These are phyloP conservation scores for Talaromyces sp. DNA, from an alignment of 2,329 filamentous ascomycete species.

Conservation along the genomic window DNA sequence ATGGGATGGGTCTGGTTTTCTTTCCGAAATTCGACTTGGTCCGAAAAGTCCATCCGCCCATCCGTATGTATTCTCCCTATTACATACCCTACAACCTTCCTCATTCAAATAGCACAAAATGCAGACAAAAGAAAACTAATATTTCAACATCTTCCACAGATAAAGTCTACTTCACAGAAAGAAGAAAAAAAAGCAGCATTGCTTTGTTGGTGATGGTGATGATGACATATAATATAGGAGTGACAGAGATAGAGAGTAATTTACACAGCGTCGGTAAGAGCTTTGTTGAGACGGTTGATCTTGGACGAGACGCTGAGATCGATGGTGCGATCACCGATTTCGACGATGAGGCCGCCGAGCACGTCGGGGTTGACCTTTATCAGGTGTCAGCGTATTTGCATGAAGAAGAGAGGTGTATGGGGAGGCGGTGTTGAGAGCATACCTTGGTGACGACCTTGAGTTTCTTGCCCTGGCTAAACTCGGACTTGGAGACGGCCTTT, in stretches of 20 bases:
- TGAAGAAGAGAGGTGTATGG: too few species aligned
- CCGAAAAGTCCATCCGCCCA: too few species aligned
- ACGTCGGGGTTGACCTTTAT: slow-evolving; percentile 87
- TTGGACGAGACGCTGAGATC: slow-evolving; percentile 69
- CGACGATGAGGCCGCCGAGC: slow-evolving; percentile 83
- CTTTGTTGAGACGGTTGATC: slow-evolving; percentile 99
- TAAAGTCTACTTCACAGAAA: slow-evolving; percentile 2
- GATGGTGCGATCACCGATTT: slow-evolving; percentile 25
- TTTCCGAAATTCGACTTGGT: background rate
- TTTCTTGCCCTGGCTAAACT: slow-evolving; percentile 91
- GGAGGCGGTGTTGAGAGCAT: too few species aligned
- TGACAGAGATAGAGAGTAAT: slow-evolving; percentile 40
- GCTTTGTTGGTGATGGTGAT: background rate
- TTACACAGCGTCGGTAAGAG: slow-evolving; percentile 95
- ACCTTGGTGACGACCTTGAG: slow-evolving; percentile 94
- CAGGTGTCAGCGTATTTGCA: background rate
- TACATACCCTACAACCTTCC: background rate
- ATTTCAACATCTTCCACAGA: background rate
- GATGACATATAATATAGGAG: slow-evolving; percentile 9
- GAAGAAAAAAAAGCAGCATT: background rate
- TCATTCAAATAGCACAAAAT: background rate
- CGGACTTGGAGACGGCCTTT: slow-evolving; percentile 81
- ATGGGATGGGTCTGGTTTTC: background rate
- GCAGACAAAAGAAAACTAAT: background rate
- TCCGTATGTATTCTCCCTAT: too few species aligned